A percentile compares a stretch with the other conserved stretches of the same genome.
phyloP scores from a whole-genome alignment of 2,329 filamentous ascomycete species.

The Ophiostoma montium region DNA sequence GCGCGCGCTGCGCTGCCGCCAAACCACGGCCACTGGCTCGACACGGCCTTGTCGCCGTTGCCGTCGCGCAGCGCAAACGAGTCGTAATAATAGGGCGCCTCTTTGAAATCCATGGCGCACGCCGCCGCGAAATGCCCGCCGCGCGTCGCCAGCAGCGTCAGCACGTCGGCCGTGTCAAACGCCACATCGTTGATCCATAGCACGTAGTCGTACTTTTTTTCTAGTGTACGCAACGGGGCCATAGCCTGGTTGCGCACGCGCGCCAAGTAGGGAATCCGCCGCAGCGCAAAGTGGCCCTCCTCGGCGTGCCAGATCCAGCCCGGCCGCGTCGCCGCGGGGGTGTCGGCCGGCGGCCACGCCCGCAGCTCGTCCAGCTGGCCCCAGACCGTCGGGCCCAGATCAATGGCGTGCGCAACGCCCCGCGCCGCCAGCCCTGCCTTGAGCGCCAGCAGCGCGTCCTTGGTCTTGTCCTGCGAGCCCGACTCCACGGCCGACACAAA shows the following conservation, averaged over 20 bases:
- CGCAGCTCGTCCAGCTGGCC: constrained; percentile 43
- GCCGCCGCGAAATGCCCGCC: constrained; percentile 43
- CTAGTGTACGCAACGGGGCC: constrained; percentile 39
- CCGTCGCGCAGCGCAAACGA: constrained; percentile 46
- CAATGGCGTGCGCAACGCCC: constrained; percentile 39
- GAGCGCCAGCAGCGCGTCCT: constrained; percentile 43
- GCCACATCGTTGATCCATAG: constrained; percentile 49
- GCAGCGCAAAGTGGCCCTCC: constrained; percentile 36
- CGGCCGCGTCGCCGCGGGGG: constrained; percentile 23
- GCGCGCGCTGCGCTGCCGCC: constrained; percentile 23
- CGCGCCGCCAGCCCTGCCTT: constrained; percentile 35
- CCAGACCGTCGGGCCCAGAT: constrained; percentile 37
- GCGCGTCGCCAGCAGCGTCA: constrained; percentile 38
- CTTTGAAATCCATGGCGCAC: constrained; percentile 45
- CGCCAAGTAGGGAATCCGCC: constrained; percentile 56
- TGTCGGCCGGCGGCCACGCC: constrained; percentile 19
- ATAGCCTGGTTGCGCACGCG: constrained; percentile 48
- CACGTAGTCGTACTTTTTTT: constrained; percentile 30
- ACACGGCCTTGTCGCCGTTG: constrained; percentile 35
- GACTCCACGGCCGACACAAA: constrained; percentile 54
- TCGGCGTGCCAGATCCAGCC: constrained; percentile 48
- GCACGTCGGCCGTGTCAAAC: constrained; percentile 36
- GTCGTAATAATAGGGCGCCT: constrained; percentile 41
- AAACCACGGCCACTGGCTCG: constrained; percentile 47
- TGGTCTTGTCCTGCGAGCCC: constrained; percentile 53